Evolutionary conservation across 2,329 filamentous ascomycete species (phyloP).

Genomic region (Fusarium chlamydosporum): DNA sequence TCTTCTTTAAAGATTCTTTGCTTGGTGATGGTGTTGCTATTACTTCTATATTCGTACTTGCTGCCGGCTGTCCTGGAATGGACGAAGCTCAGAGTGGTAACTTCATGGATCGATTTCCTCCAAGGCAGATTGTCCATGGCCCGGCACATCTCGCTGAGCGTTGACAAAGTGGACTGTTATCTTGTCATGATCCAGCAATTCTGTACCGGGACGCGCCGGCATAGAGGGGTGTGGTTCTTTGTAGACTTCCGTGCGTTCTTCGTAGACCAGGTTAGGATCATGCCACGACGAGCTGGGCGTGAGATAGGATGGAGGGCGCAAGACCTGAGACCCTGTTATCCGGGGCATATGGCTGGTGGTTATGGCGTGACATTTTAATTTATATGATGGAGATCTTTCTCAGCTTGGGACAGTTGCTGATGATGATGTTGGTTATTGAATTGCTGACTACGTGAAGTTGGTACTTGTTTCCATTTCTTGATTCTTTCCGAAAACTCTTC

Average conservation of each 20-base stretch:
- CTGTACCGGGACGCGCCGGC: constrained; percentile 49
- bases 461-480: constrained; percentile 5
- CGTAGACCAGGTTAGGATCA: constrained; percentile 44
- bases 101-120: constrained; percentile 38
- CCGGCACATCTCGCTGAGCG: constrained; percentile 33
- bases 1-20: constrained; percentile 44
- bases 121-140: constrained; percentile 20
- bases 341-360: constrained; percentile 8
- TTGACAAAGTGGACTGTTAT: constrained; percentile 50
- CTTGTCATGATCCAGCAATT: constrained; percentile 46
- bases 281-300: constrained; percentile 45
- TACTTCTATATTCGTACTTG: constrained; percentile 1
- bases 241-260: constrained; percentile 40
- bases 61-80: constrained; percentile 12
- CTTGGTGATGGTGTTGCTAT: constrained; percentile 25
- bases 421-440: background rate
- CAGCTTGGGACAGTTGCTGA: constrained; percentile 15
- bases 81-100: constrained; percentile 11
- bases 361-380: constrained; percentile 38
- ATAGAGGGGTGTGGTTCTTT: constrained; percentile 36
- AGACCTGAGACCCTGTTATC: constrained; percentile 22
- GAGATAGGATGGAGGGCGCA: constrained; percentile 30
- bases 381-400: constrained; percentile 24
- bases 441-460: background rate
- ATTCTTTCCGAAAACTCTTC: constrained; percentile 3